phyloP scores from a whole-genome alignment of 2,329 filamentous ascomycete species.

The Aureobasidium melanogenum region DNA sequence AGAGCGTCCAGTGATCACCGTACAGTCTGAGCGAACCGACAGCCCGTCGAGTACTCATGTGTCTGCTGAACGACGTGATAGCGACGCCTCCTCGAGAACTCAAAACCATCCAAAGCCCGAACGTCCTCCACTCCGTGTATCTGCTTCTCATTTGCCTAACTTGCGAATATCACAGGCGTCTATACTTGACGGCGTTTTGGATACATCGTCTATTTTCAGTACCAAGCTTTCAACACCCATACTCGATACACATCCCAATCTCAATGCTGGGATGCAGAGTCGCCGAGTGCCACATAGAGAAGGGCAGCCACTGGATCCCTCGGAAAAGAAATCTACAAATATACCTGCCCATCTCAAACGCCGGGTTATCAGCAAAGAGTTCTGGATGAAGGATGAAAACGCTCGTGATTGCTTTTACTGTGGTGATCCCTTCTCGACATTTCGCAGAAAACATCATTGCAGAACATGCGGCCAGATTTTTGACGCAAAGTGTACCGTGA shows the following conservation, averaged over 20 bases:
- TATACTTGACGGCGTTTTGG: slow-evolving; percentile 22
- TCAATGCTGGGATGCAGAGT: slow-evolving; percentile 11
- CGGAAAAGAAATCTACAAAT: slow-evolving; percentile 10
- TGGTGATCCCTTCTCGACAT: slow-evolving; percentile 82
- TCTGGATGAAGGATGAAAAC: slow-evolving; percentile 99
- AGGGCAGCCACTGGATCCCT: neutral
- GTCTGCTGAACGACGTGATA: neutral
- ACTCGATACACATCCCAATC: slow-evolving; percentile 12
- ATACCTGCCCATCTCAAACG: slow-evolving; percentile 60
- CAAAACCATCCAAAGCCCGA: neutral
- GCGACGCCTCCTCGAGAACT: neutral
- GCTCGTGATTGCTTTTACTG: slow-evolving; percentile 96
- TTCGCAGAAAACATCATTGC: slow-evolving; percentile 93
- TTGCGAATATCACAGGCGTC: slow-evolving; percentile 37
- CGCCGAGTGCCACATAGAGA: neutral
- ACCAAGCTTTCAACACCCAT: slow-evolving; percentile 1
- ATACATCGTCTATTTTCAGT: neutral
- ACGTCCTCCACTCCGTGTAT: slow-evolving; percentile 31
- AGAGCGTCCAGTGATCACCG: neutral
- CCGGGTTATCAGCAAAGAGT: slow-evolving; percentile 86
- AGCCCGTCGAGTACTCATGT: neutral
- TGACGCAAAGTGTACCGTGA: slow-evolving; percentile 87
- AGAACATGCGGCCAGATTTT: slow-evolving; percentile 97
- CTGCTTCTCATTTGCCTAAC: slow-evolving; percentile 40
- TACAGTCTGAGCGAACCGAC: neutral